These are phyloP conservation scores for Collybia mongolica DNA, from an alignment of 768 basidiomycete genomes.

Conservation along the genomic window DNA sequence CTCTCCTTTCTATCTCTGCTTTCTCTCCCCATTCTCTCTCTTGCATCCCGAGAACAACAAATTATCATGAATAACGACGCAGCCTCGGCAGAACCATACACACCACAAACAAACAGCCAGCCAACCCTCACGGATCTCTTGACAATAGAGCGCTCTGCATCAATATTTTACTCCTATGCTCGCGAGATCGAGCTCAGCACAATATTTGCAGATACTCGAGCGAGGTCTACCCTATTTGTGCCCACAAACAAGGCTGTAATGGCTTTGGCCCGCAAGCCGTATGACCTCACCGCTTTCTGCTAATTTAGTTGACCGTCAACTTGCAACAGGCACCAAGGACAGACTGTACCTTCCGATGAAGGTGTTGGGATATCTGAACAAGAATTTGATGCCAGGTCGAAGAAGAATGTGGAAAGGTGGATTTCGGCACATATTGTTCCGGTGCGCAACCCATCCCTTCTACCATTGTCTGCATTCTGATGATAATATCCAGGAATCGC, in stretches of 20 bases:
- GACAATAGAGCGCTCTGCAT: conserved; percentile 71
- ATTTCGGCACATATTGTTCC: conserved; percentile 83
- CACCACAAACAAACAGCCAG: conserved; percentile 38
- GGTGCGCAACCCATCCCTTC: conserved; percentile 32
- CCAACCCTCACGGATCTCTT: conserved; percentile 75
- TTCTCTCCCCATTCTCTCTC: conserved; percentile 25
- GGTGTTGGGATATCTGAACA: conserved; percentile 60
- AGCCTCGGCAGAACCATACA: conserved; percentile 11
- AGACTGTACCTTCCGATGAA: conserved; percentile 31
- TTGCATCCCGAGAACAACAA: conserved; percentile 33
- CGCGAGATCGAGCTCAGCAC: conserved; percentile 65
- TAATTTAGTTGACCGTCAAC: not conserved
- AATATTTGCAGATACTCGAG: conserved; percentile 38
- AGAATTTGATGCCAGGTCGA: conserved; percentile 59
- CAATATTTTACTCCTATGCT: conserved; percentile 85
- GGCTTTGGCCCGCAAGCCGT: conserved; percentile 81
- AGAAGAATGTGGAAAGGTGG: conserved; percentile 75
- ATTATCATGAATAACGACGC: conserved; percentile 23
- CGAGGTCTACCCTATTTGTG: conserved; percentile 62
- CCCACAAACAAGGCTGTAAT: conserved; percentile 90
- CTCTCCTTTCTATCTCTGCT: conserved; percentile 28
- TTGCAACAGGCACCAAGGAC: conserved; percentile 57
- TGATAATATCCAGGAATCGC: conserved; percentile 36
- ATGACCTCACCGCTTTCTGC: conserved; percentile 27
- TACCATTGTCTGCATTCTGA: not conserved